Percentiles rank a stretch among this genome's conserved stretches.
phyloP scores from a whole-genome alignment of 106 monocot species.

The Alisma plantagoaquatica region DNA sequence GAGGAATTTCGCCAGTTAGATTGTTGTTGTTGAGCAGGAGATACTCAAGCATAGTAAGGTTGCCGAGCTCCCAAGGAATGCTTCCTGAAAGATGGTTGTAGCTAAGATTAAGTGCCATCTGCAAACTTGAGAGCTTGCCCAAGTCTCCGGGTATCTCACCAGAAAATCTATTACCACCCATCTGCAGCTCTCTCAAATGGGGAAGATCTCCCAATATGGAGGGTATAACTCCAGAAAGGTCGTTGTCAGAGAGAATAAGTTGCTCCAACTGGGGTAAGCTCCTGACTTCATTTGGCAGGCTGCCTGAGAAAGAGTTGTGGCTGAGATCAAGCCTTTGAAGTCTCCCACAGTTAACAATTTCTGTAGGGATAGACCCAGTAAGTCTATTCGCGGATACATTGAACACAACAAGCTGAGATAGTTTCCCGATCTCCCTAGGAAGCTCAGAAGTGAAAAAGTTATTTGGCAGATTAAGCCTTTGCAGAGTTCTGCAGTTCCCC shows the following conservation, averaged over 20 bases:
- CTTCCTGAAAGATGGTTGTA: constrained; percentile 68
- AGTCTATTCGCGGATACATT: constrained; percentile 80
- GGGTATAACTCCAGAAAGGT: constrained; percentile 57
- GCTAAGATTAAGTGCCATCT: constrained; percentile 90
- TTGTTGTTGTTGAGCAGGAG: constrained; percentile 81
- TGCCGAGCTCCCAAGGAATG: constrained; percentile 76
- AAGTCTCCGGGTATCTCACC: constrained; percentile 71
- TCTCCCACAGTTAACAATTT: constrained; percentile 52
- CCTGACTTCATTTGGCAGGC: constrained; percentile 57
- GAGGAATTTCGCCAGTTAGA: constrained; percentile 73
- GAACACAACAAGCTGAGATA: constrained; percentile 63
- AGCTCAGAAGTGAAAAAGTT: constrained; percentile 62
- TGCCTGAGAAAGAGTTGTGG: constrained; percentile 46
- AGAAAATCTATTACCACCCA: constrained; percentile 77
- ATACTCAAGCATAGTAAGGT: constrained; percentile 59
- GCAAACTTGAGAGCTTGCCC: constrained; percentile 68
- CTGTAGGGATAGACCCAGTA: constrained; percentile 42
- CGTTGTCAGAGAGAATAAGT: constrained; percentile 69
- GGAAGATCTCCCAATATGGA: constrained; percentile 59
- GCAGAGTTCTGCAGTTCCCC: constrained; percentile 53
- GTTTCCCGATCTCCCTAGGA: constrained; percentile 61
- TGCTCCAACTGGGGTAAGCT: constrained; percentile 61
- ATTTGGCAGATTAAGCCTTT: constrained; percentile 55
- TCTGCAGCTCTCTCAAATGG: constrained; percentile 73
- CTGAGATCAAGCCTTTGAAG: constrained; percentile 94